phyloP scores from a whole-genome alignment of 768 basidiomycete species.

The Rhodotorula kratochvilovae region DNA sequence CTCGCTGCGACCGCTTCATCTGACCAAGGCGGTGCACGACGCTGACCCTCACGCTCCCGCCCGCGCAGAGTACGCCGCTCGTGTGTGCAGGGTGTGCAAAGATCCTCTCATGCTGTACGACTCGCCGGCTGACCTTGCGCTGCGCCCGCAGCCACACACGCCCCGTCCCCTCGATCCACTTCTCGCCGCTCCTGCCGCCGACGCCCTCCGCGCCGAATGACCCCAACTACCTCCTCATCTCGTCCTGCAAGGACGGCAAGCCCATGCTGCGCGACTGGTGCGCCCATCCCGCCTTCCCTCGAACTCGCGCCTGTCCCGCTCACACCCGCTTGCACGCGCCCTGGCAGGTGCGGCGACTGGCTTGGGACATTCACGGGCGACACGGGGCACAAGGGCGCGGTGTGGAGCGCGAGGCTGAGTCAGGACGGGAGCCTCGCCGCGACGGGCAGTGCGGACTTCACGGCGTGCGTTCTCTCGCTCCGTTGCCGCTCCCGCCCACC shows the following conservation, averaged over 20 bases:
- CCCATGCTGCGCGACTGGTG: constrained; percentile 51
- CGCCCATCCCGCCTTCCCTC: neutral
- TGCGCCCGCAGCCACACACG: constrained; percentile 47
- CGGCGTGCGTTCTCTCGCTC: constrained; percentile 62
- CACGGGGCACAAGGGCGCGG: constrained; percentile 67
- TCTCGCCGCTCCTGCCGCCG: constrained; percentile 64
- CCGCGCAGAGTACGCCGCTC: constrained; percentile 27
- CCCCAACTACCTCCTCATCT: constrained; percentile 80
- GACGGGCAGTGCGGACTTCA: constrained; percentile 93
- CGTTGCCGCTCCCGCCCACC: constrained; percentile 11
- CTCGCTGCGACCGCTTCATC: neutral
- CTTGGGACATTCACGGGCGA: constrained; percentile 62
- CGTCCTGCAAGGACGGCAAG: constrained; percentile 97
- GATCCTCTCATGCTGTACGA: accelerated
- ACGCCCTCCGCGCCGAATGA: constrained; percentile 54
- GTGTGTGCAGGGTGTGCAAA: constrained; percentile 31
- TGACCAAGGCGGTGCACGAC: neutral
- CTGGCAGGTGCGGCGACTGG: constrained; percentile 98
- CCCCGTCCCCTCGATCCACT: constrained; percentile 83
- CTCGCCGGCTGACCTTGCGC: neutral
- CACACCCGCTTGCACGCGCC: too few relatives aligned
- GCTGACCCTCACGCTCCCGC: neutral
- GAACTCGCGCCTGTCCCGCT: neutral
- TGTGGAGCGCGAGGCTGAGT: constrained; percentile 92
- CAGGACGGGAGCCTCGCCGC: constrained; percentile 78